Evolutionary conservation across 139 green algal genomes (phyloP).

Genomic region (Trebouxia sp.): DNA sequence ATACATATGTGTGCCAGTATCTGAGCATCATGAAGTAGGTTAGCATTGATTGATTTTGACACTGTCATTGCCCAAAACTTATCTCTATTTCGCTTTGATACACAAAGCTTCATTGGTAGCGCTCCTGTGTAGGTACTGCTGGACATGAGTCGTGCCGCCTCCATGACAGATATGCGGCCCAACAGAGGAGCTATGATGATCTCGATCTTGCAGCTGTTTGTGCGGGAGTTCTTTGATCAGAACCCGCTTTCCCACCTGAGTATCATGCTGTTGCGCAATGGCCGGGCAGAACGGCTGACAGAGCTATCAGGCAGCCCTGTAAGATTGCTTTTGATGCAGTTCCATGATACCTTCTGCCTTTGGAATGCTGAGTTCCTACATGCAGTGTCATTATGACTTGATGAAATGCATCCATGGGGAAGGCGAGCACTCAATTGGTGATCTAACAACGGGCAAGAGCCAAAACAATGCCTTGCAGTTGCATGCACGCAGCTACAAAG

Average conservation of each 20-base stretch:
- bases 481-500: too few species aligned
- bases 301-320: constrained; percentile 74
- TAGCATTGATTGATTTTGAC: neutral
- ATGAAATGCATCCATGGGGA: too few species aligned
- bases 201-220: constrained; percentile 62
- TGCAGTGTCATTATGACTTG: too few species aligned
- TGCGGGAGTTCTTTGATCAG: constrained; percentile 94
- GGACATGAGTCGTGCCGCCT: constrained; percentile 79
- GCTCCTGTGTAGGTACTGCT: constrained; percentile 60
- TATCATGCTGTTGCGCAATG: constrained; percentile 82
- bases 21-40: neutral
- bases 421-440: too few species aligned
- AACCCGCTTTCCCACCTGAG: constrained; percentile 93
- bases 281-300: constrained; percentile 74
- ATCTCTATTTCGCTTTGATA: neutral
- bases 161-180: constrained; percentile 79
- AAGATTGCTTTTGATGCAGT: neutral
- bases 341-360: too few species aligned
- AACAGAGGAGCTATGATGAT: constrained; percentile 71
- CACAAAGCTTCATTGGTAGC: neutral
- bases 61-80: neutral
- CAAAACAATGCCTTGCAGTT: neutral
- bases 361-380: too few species aligned
- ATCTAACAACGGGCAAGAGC: too few species aligned
- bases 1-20: too few species aligned